Conservation (phyloP, 116 monocot species). For the Cymodocea nodosa region DNA sequence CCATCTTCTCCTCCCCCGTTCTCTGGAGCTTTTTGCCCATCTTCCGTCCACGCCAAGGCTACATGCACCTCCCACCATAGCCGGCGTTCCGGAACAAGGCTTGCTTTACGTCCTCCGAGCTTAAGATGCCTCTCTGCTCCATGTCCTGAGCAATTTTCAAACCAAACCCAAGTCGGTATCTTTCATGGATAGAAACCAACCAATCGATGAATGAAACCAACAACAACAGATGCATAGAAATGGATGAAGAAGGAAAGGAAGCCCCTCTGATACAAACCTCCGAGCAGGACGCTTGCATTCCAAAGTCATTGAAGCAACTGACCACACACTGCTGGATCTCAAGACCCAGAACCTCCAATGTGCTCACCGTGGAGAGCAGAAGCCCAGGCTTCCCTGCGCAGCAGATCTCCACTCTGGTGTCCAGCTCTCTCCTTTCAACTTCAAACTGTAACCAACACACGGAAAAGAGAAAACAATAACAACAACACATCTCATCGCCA, state of each 20-base stretch:
- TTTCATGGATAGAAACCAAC: too few species aligned
- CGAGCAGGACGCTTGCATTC: constrained; percentile 97
- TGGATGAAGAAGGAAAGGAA: background rate
- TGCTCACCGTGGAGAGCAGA: constrained; percentile 71
- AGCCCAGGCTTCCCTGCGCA: constrained; percentile 71
- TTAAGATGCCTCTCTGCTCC: constrained; percentile 44
- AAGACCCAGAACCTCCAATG: constrained; percentile 68
- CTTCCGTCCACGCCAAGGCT: constrained; percentile 4
- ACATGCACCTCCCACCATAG: constrained; percentile 86
- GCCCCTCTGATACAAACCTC: constrained; percentile 28
- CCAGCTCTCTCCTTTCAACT: constrained; percentile 63
- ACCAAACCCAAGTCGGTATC: background rate
- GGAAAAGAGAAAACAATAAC: background rate
- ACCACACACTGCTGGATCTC: constrained; percentile 90
- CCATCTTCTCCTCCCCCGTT: background rate
- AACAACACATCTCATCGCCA: too few species aligned
- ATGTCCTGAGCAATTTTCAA: constrained; percentile 20
- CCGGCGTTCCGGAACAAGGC: constrained; percentile 85
- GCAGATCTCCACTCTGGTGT: constrained; percentile 74
- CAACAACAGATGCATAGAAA: background rate
- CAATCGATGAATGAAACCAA: background rate
- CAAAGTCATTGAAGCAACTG: constrained; percentile 97
- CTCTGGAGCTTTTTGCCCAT: background rate
- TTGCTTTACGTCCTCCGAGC: constrained; percentile 82
- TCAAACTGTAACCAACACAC: constrained; percentile 43